phyloP scores from a whole-genome alignment of 805 yeast genomes.

The Wickerhamiella bombiphila region DNA sequence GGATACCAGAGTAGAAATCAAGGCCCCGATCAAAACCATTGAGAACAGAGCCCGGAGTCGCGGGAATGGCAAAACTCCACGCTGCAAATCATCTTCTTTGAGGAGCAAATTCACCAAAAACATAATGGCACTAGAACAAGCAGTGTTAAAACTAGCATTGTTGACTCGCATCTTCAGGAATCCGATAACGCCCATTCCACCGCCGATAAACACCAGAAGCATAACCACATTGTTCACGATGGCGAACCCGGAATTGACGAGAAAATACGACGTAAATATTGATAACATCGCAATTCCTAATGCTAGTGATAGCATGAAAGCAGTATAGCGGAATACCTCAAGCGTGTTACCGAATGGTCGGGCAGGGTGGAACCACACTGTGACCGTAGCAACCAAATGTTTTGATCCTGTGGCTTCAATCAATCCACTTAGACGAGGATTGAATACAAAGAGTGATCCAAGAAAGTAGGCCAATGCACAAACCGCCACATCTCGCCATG shows the following conservation, averaged over 20 bases:
- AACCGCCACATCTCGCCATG: constrained; percentile 19
- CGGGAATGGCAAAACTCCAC: constrained; percentile 40
- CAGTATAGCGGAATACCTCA: constrained; percentile 52
- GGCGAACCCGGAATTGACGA: constrained; percentile 20
- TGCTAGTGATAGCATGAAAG: constrained; percentile 38
- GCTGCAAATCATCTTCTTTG: constrained; percentile 55
- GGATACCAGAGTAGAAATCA: constrained; percentile 45
- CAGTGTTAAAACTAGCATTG: constrained; percentile 61
- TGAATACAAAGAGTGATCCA: constrained; percentile 60
- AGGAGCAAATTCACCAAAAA: constrained; percentile 55
- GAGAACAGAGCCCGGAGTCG: constrained; percentile 39
- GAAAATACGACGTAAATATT: constrained; percentile 2
- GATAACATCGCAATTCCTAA: constrained; percentile 30
- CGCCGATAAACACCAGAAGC: constrained; percentile 34
- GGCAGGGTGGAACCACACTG: constrained; percentile 75
- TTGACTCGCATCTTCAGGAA: constrained; percentile 53
- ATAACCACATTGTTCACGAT: constrained; percentile 25
- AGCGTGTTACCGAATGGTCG: constrained; percentile 69
- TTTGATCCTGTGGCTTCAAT: constrained; percentile 59
- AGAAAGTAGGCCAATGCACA: constrained; percentile 61
- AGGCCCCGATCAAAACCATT: constrained; percentile 48
- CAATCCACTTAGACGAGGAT: constrained; percentile 26
- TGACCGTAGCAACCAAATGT: constrained; percentile 69
- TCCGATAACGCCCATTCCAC: constrained; percentile 51
- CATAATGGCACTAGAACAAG: constrained; percentile 64